Evolutionary conservation across 1,284 basidiomycete genomes (phyloP), one percentile per base, ranked within the genome.

Genomic region (Rhodotorula sp.): DNA sequence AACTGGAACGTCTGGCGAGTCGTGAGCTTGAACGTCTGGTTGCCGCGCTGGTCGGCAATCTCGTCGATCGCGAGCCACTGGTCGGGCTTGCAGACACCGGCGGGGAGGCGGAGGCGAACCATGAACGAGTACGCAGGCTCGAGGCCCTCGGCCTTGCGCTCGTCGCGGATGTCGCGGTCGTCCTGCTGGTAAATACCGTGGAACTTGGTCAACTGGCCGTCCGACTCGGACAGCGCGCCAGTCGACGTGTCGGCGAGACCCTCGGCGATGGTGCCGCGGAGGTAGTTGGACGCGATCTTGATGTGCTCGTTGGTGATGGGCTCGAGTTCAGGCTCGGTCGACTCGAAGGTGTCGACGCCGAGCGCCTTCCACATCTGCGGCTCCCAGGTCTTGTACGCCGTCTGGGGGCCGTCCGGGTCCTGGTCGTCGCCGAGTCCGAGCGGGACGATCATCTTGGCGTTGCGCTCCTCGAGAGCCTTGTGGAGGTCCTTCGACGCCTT

Each of bases 1-100:
- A 97, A 99, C 83, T 99, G 95, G 88, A 98, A 98, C n/a, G 96
- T 99, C 82, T 94, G 89, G 71, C 95, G 86, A 37, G 96, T 99
- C 60, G 95, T 99, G 77, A 99, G 89, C 85, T 99, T 99, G 84
- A 99, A 90, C 22, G 94, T 94, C 66, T 90, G 87, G 77, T 89
- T 92, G 37, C 93, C 95, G 81, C 95, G 92, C 81, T 94, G 90
- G 79, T 97, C 94, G 67, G 94, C 88, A 74, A 99, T 97, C 75
- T 89, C 88, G 82, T 98, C 93, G 86, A 99, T 92, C 77, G 89
- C 87, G 65, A 95, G 83, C 96, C 96, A 99, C 82, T 99, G 95
- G 66, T 87, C 82, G 16, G 95, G 89, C 40, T 85, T 86, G 80
- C 94, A 96, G 40, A 99, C 94, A 76, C 95, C 95, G 74, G 90